A percentile compares a stretch with the other conserved stretches of the same genome.
phyloP scores from a whole-genome alignment of 495 filamentous ascomycete genomes.

The Talaromyces adpressus region DNA sequence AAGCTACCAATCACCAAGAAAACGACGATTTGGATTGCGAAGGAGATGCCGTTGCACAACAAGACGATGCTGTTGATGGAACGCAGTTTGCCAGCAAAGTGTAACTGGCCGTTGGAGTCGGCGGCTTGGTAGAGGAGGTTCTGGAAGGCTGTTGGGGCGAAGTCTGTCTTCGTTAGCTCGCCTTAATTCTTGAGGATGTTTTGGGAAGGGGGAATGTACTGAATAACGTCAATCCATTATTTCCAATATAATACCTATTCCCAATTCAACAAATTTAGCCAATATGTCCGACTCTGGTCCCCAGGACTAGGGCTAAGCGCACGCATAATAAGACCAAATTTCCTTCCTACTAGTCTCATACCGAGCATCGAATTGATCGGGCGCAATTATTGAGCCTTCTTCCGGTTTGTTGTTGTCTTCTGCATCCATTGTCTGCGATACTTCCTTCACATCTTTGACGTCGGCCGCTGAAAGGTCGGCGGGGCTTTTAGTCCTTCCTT shows the following conservation, averaged over 20 bases:
- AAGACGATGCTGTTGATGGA: constrained; percentile 39
- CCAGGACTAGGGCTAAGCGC: constrained; percentile 11
- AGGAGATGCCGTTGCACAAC: constrained; percentile 44
- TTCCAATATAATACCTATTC: constrained; percentile 55
- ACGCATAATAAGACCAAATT: constrained; percentile 60
- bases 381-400: constrained; percentile 28
- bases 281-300: not conserved
- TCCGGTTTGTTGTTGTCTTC: constrained; percentile 5
- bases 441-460: not conserved
- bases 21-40: constrained; percentile 42
- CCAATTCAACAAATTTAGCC: no score
- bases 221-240: constrained; percentile 60
- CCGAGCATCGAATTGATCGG: constrained; percentile 42
- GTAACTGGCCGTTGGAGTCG: constrained; percentile 36
- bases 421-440: not conserved
- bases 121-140: constrained; percentile 55
- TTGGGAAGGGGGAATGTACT: constrained; percentile 27
- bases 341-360: constrained; percentile 48
- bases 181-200: no score
- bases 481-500: not conserved
- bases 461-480: not conserved
- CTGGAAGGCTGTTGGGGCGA: constrained; percentile 60
- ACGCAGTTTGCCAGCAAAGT: constrained; percentile 39
- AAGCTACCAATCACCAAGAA: constrained; percentile 43
- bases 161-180: constrained; percentile 29